phyloP scores from a whole-genome alignment of 805 yeast genomes.

The Teunomyces atbi region DNA sequence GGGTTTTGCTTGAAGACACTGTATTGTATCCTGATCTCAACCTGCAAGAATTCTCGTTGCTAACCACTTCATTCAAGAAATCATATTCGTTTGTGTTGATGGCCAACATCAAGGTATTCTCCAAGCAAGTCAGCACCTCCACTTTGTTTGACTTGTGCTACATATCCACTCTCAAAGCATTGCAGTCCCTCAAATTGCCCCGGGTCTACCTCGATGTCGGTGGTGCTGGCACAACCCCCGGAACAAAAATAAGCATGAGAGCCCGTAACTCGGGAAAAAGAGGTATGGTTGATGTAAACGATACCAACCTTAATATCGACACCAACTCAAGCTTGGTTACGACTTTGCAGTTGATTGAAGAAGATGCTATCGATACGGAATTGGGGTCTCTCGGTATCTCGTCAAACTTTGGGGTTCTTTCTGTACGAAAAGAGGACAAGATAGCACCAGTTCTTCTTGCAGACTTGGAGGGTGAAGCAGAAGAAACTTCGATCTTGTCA shows the following conservation, averaged over 20 bases:
- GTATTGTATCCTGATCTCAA: slow-evolving; percentile 27
- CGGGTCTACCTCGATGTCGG: slow-evolving; percentile 54
- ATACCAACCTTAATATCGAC: slow-evolving; percentile 52
- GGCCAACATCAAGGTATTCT: slow-evolving; percentile 73
- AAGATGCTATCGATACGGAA: slow-evolving; percentile 5
- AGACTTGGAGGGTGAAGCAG: slow-evolving; percentile 84
- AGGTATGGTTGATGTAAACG: slow-evolving; percentile 49
- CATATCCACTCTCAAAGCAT: slow-evolving; percentile 63
- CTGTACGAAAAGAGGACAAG: slow-evolving; percentile 34
- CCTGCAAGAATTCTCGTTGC: slow-evolving; percentile 13
- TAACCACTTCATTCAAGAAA: slow-evolving; percentile 12
- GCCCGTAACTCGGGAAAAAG: slow-evolving; percentile 38
- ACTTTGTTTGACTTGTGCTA: slow-evolving; percentile 78
- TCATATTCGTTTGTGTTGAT: slow-evolving; percentile 51
- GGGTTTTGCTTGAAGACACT: slow-evolving; percentile 14
- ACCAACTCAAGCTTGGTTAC: slow-evolving; percentile 26
- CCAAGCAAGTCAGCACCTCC: slow-evolving; percentile 57
- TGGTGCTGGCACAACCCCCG: slow-evolving; percentile 48
- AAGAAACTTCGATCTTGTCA: slow-evolving; percentile 59
- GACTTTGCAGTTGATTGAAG: slow-evolving; percentile 32
- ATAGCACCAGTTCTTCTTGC: slow-evolving; percentile 51
- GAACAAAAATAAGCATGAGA: slow-evolving; percentile 50
- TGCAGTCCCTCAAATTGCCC: slow-evolving; percentile 62
- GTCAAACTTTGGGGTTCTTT: slow-evolving; percentile 62
- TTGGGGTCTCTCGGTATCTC: slow-evolving; percentile 34